Percentiles rank a stretch among this genome's conserved stretches.
These are phyloP conservation scores for Suillus brevipes DNA, from an alignment of 768 basidiomycete species.

Conservation along the genomic window DNA sequence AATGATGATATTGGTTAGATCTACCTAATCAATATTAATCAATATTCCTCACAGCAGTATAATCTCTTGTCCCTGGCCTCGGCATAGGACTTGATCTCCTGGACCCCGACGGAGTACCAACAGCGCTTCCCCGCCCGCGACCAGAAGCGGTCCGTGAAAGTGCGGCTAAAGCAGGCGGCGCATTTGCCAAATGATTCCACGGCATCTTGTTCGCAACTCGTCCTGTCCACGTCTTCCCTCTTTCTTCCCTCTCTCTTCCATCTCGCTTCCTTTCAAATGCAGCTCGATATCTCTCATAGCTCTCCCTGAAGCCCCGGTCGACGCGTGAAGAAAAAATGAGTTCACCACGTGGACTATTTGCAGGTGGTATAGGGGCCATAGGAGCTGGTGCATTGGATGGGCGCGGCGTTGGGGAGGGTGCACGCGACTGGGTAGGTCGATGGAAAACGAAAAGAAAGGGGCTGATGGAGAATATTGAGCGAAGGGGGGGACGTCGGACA, in stretches of 20 bases:
- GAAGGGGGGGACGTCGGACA: slow-evolving; percentile 76
- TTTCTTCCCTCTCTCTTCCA: slow-evolving; percentile 52
- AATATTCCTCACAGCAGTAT: slow-evolving; percentile 25
- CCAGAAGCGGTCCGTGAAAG: slow-evolving; percentile 29
- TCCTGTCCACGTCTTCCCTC: slow-evolving; percentile 31
- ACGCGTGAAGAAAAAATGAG: slow-evolving; percentile 94
- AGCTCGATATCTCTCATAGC: slow-evolving; percentile 88
- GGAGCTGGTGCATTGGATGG: slow-evolving; percentile 44
- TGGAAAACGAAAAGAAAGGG: slow-evolving; percentile 41
- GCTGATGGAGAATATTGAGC: slow-evolving; percentile 51
- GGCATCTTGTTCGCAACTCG: slow-evolving; percentile 31
- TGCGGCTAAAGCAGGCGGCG: slow-evolving; percentile 11
- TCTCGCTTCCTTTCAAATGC: slow-evolving; percentile 81
- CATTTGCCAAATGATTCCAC: slow-evolving; percentile 21
- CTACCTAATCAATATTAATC: background rate
- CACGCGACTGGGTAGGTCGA: slow-evolving; percentile 24
- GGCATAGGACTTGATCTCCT: slow-evolving; percentile 36
- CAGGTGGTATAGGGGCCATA: slow-evolving; percentile 75
- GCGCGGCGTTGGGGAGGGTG: slow-evolving; percentile 37
- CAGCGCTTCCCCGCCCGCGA: slow-evolving; percentile 24
- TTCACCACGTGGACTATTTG: slow-evolving; percentile 90
- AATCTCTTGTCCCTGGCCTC: slow-evolving; percentile 27
- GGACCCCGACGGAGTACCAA: slow-evolving; percentile 32
- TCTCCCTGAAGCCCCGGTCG: slow-evolving; percentile 77
- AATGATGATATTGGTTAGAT: background rate